These are phyloP conservation scores for Pontederia crassipes DNA, from an alignment of 176 grass and related monocot species.

Conservation along the genomic window DNA sequence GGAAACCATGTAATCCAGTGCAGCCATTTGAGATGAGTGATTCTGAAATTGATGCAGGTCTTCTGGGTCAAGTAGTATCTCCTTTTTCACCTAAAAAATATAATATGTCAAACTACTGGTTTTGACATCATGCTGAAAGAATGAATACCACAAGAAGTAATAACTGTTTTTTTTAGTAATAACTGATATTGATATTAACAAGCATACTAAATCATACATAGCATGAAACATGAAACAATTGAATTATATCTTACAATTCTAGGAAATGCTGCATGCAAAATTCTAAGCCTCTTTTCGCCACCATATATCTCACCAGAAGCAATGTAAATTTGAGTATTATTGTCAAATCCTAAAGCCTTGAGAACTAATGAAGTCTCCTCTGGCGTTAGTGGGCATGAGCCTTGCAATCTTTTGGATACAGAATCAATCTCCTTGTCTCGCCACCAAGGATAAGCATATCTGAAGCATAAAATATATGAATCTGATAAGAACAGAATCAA, in stretches of 20 bases:
- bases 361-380: conserved; percentile 71
- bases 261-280: conserved; percentile 56
- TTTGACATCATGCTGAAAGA: background rate
- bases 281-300: conserved; percentile 56
- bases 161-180: background rate
- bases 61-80: conserved; percentile 61
- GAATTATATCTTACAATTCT: conserved; percentile 41
- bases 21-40: conserved; percentile 97
- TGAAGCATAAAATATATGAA: conserved; percentile 25
- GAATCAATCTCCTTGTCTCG: conserved; percentile 95
- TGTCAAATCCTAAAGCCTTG: conserved; percentile 64
- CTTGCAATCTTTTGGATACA: conserved; percentile 64
- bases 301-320: conserved; percentile 86
- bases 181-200: conserved; percentile 19
- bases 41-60: conserved; percentile 69
- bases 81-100: conserved; percentile 60
- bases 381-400: conserved; percentile 85
- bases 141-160: background rate
- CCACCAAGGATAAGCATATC: conserved; percentile 98
- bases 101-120: background rate
- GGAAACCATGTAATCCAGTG: conserved; percentile 92
- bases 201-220: background rate
- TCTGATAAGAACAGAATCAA: background rate
- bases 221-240: background rate
- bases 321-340: conserved; percentile 66